Conservation (phyloP, 139 green algal genomes). For the Chlorella sp. region DNA sequence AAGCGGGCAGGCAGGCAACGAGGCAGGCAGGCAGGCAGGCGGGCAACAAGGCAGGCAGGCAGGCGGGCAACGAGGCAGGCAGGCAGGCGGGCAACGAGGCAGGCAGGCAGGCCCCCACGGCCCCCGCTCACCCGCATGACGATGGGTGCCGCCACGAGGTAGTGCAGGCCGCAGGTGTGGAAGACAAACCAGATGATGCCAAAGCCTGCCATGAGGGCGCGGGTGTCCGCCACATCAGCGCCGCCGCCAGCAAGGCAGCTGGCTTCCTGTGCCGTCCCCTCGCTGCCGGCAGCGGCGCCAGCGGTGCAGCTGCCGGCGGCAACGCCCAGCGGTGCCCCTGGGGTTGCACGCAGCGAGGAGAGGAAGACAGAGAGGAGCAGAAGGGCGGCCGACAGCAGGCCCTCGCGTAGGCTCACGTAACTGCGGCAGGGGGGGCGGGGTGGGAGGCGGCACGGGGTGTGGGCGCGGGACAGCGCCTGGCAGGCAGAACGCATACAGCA, state of each 20-base stretch:
- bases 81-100: too few species aligned
- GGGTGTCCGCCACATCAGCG: too few species aligned
- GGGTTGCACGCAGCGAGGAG: neutral
- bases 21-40: too few species aligned
- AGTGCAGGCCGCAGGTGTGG: slow-evolving; percentile 23
- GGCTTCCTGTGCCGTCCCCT: too few species aligned
- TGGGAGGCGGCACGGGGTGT: neutral
- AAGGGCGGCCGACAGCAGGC: neutral
- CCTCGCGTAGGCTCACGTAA: neutral
- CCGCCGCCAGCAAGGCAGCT: too few species aligned
- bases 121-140: slow-evolving; percentile 22
- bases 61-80: too few species aligned
- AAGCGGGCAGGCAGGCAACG: too few species aligned
- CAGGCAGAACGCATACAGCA: neutral
- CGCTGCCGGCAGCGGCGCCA: neutral
- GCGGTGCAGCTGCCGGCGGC: neutral
- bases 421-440: neutral
- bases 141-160: neutral
- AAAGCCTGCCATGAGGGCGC: slow-evolving; percentile 6
- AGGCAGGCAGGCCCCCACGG: neutral
- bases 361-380: slow-evolving; percentile 2
- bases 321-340: too few species aligned
- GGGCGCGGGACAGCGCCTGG: neutral
- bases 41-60: too few species aligned
- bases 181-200: slow-evolving; percentile 24